These are phyloP conservation scores for Candida nitratophila DNA, from an alignment of 805 yeast genomes.

Conservation along the genomic window DNA sequence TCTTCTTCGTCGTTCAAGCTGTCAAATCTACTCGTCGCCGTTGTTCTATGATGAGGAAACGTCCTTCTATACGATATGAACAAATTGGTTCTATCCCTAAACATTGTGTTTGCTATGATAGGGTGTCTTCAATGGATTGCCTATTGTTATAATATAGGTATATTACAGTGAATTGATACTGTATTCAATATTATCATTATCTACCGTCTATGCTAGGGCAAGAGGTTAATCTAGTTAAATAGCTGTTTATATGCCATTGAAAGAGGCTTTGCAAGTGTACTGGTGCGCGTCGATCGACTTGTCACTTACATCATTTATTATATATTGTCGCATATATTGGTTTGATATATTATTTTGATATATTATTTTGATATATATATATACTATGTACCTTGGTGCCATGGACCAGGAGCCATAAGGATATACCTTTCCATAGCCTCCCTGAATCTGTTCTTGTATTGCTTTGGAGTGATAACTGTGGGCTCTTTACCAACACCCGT, in stretches of 20 bases:
- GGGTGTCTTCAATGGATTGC: not conserved
- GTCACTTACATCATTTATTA: too few relatives aligned
- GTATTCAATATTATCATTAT: too few relatives aligned
- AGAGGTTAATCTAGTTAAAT: too few relatives aligned
- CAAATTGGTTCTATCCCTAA: conserved; percentile 90
- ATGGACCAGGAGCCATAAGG: conserved; percentile 78
- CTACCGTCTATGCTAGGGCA: too few relatives aligned
- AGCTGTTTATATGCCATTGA: too few relatives aligned
- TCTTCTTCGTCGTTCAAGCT: conserved; percentile 47
- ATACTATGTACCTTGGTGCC: conserved; percentile 22
- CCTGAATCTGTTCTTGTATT: conserved; percentile 86
- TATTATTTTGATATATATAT: too few relatives aligned
- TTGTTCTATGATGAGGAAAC: conserved; percentile 53
- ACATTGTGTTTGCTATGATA: conserved; percentile 41
- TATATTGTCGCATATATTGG: too few relatives aligned
- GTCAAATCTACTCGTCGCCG: conserved; percentile 23
- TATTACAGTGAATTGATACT: too few relatives aligned
- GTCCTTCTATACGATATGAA: conserved; percentile 86
- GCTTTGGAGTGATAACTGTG: conserved; percentile 94
- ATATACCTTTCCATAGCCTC: conserved; percentile 98
- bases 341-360: too few relatives aligned
- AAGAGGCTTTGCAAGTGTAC: too few relatives aligned
- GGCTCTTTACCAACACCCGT: conserved; percentile 87
- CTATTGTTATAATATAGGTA: too few relatives aligned
- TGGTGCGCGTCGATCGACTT: too few relatives aligned